phyloP scores from a whole-genome alignment of 2,329 filamentous ascomycete genomes.

The Aspergillus ochraceoroseus region DNA sequence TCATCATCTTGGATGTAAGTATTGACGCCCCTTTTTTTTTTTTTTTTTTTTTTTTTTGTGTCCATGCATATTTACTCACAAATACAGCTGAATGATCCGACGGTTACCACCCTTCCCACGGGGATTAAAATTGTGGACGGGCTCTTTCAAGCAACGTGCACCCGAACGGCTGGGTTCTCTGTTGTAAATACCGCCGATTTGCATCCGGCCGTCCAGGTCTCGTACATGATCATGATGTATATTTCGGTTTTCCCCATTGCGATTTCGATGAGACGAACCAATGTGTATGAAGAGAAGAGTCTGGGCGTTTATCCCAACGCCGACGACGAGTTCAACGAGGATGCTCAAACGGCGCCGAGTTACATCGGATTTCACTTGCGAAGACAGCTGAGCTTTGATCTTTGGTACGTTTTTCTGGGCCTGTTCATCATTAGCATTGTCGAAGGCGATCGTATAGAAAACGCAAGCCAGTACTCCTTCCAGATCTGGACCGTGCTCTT shows the following conservation, averaged over 20 bases:
- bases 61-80: no score
- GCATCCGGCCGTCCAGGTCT: conserved; percentile 88
- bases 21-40: background rate
- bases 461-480: conserved; percentile 55
- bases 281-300: conserved; percentile 82
- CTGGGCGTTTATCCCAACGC: conserved; percentile 66
- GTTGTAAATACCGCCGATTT: conserved; percentile 70
- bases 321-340: conserved; percentile 48
- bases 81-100: conserved; percentile 60
- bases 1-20: conserved; percentile 73
- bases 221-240: conserved; percentile 99
- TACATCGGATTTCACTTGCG: conserved; percentile 91
- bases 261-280: conserved; percentile 86
- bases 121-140: conserved; percentile 78
- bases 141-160: conserved; percentile 82
- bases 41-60: background rate
- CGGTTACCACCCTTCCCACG: conserved; percentile 63
- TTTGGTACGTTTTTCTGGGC: conserved; percentile 95
- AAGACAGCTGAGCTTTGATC: conserved; percentile 87
- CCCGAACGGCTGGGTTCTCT: conserved; percentile 83
- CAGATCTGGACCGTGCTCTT: conserved; percentile 69
- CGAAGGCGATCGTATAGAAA: conserved; percentile 68
- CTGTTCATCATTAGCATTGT: conserved; percentile 89
- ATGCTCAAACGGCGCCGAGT: conserved; percentile 60
- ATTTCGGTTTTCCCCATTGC: conserved; percentile 95